Base-by-base conservation (phyloP, 2,329 filamentous ascomycete genomes). In the Beauveria brongniartii region DNA sequence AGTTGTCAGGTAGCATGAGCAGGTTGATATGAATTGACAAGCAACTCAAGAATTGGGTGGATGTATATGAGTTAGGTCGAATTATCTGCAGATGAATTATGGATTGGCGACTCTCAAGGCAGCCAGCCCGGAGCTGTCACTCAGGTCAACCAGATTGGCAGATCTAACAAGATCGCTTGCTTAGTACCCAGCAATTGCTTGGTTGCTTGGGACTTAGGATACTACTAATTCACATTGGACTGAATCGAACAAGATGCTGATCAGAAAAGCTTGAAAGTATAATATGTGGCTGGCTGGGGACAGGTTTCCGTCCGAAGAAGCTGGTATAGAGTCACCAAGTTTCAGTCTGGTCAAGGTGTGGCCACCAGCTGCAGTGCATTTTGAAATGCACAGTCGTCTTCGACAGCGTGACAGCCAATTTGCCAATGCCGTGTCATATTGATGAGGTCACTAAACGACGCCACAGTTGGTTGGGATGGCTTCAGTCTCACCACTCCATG, bases 391-490 rank as follows among this genome's bases (percentile, higher is more conserved):
- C 40, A 37, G 12, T 37, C 34, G 34, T 6, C 34, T 44, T 40
- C 24, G 6, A 41, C 4, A n/a, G 10, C n/a, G 28, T 34, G 48
- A 43, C 26, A 28, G 28, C 34, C 6, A 37, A 37, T 37, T 37
- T 37, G 40, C 24, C 24, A 43, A 24, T 44, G 37, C 37, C 53
- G 28, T 55, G 53, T 30, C 44, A 55, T 41, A 46, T 55, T 55
- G 40, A 55, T 55, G 53, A 55, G 53, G 53, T 55, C 53, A 55
- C 53, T 26, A 34, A 43, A 16, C 3, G 18, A 55, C 53, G 53
- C 53, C 53, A 44, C 40, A 9, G 20, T 43, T 37, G 18, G n/a
- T 12, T 30, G 22, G 24, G 14, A 44, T 18, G 40, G 34, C 12
- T 14, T 37, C 14, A 16, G 12, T 37, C 14, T 37, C 5, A 6